Evolutionary conservation across 2,329 filamentous ascomycete genomes (phyloP), one percentile per base, ranked within the genome.

Genomic region (Colletotrichum karsti): DNA sequence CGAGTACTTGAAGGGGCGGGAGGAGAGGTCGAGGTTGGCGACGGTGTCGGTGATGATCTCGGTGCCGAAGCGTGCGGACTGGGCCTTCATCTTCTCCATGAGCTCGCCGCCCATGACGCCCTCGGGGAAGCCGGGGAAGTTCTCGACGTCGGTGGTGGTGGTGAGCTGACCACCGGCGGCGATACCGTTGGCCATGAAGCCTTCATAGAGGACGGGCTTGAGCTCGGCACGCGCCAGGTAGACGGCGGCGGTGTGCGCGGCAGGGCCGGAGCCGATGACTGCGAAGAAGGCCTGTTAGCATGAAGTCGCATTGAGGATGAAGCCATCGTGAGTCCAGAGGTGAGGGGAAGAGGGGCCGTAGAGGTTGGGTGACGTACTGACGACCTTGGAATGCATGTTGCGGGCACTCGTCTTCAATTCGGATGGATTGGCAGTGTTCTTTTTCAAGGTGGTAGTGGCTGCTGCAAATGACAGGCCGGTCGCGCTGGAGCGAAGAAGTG

Each of bases 131-230:
- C 96, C 96, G 26, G 96, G 96, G 83, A 92, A 99, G 88, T 99
- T 99, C 86, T 99, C 96, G 68, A 99, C 91, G 74, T 99, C 97
- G 76, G 97, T 98, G 62, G 96, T 99, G 26, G 97, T 99, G 62
- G 97, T 99, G 74, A 99, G 88, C 87, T 99, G 96, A 65, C 96
- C 96, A 74, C 96, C 96, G 48, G 96, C 94, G 7, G 96, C 96
- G 75, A 97, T 97, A 77, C 95, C 96, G 78, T 98, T 96, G 75
- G 96, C 96, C 80, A 99, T 91, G 88, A 99, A 97, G 74, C 96
- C 96, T 84, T 99, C 96, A 80, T 98, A 99, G 73, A 99, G 87
- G 71, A 98, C 93, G 71, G 96, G 96, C 82, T 97, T 93, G 78
- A 99, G 84, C 80, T 99, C 95, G 69, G 96, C 96, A 78, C 96